Evolutionary conservation across 345 rosid species (phyloP).

Genomic region (Hibiscus mutabilis): DNA sequence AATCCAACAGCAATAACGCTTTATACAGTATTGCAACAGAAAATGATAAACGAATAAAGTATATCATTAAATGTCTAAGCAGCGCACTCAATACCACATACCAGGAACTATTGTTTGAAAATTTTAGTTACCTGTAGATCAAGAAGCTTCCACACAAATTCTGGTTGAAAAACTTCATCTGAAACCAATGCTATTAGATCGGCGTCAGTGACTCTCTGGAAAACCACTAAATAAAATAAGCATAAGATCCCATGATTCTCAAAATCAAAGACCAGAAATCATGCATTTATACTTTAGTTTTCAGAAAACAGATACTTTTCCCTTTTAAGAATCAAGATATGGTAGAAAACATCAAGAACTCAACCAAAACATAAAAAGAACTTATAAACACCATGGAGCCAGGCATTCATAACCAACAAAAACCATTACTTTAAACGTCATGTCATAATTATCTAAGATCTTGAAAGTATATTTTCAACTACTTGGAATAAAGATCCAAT

Average conservation of each 20-base stretch:
- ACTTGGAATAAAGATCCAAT: not conserved
- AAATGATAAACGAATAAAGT: not conserved
- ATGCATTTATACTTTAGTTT: not conserved
- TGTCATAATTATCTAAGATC: not conserved
- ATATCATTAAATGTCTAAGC: not conserved
- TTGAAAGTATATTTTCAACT: not conserved
- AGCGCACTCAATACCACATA: not conserved
- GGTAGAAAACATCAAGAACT: not conserved
- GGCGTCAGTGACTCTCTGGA: conserved; percentile 81
- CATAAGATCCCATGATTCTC: conserved; percentile 13
- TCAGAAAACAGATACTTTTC: not conserved
- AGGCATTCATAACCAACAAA: not conserved
- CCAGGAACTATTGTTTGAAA: not conserved
- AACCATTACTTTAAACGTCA: not conserved
- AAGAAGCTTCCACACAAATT: conserved; percentile 64
- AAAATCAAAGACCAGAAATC: not conserved
- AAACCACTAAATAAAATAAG: conserved; percentile 16
- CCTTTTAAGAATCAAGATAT: conserved; percentile 1
- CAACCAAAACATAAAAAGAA: not conserved
- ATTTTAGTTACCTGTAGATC: conserved; percentile 64
- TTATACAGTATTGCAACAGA: not conserved
- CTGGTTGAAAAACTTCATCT: conserved; percentile 96
- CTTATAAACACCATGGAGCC: not conserved
- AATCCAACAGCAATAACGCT: too few species aligned
- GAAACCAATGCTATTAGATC: conserved; percentile 86